Base-by-base conservation (phyloP, 495 filamentous ascomycete species). In the Rhypophila decipiens region DNA sequence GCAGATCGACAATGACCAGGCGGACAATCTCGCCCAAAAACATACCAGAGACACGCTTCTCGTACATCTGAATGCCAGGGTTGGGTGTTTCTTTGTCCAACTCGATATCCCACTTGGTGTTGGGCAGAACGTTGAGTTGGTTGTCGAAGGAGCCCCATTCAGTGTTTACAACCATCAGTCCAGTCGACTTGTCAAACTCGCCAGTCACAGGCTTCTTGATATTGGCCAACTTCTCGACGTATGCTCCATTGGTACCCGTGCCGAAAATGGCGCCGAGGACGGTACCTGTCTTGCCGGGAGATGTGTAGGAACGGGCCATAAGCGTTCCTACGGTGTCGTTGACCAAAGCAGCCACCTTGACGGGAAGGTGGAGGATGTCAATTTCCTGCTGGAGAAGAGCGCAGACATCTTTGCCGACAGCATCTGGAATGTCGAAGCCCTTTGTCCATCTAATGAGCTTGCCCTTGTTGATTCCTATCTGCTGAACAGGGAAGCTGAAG, bases 91-190 rank as follows among this genome's bases (percentile, higher is more conserved):
- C 81, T 44, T 71, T 70, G 69, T 98, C 90, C 31, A 98, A 74
- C 39, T 77, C 75, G 11, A 71, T 67, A 65, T 98, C 93, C 67
- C 90, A 97, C 0, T 78, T 65, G 0, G 93, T 97, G 59, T 80
- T 84, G 15, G 94, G 93, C 37, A 97, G 74, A 39, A 93, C 84
- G 50, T 77, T 84, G 53, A 97, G 76, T 51, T 85, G 77, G 72
- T 97, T 98, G 69, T 98, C 93, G 58, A 98, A 98, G 47, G 87
- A 94, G 44, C 93, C 93, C 93, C 93, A 98, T 70, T 98, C 93
- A 2, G 88, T 91, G 67, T 98, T 98, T 64, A 98, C 80, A 46
- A 98, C 88, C 93, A 98, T 98, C 46, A 90, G 79, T 17, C 90
- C 89, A 0, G 90, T 94, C 3, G 79, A 82, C 39, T 77, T 79